Evolutionary conservation across 2,329 filamentous ascomycete genomes (phyloP).

Genomic region (Trichoderma endophyticum): DNA sequence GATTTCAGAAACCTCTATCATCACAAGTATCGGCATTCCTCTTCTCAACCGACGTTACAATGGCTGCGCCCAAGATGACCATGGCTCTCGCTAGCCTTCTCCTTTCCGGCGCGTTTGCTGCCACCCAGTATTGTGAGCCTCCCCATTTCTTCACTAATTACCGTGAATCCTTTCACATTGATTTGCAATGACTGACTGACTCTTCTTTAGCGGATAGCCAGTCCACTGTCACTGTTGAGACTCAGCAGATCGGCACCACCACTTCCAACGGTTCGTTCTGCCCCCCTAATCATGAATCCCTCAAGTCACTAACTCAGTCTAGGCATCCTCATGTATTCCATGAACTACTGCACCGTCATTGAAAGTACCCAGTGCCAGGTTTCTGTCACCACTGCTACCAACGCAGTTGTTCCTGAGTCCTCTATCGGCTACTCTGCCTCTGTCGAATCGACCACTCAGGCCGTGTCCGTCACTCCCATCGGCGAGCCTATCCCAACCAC

Average conservation of each 20-base stretch:
- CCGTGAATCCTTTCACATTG: neutral
- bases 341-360: slow-evolving; percentile 37
- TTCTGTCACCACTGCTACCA: slow-evolving; percentile 28
- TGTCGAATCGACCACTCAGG: neutral
- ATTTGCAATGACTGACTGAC: slow-evolving; percentile 5
- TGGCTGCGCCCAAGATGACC: slow-evolving; percentile 31
- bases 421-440: slow-evolving; percentile 6
- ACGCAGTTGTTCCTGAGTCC: slow-evolving; percentile 19
- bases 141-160: neutral
- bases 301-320: neutral
- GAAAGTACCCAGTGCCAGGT: slow-evolving; percentile 34
- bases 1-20: neutral
- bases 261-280: slow-evolving; percentile 31
- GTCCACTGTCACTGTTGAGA: slow-evolving; percentile 29
- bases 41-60: slow-evolving; percentile 12
- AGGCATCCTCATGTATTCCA: slow-evolving; percentile 35
- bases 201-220: slow-evolving; percentile 28
- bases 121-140: slow-evolving; percentile 3
- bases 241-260: slow-evolving; percentile 33
- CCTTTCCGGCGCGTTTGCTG: slow-evolving; percentile 19
- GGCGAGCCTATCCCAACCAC: neutral
- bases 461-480: neutral
- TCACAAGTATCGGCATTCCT: neutral
- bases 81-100: slow-evolving; percentile 26
- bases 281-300: neutral